Conservation (phyloP, 2,329 filamentous ascomycete genomes). For the Elsinoe fawcettii region DNA sequence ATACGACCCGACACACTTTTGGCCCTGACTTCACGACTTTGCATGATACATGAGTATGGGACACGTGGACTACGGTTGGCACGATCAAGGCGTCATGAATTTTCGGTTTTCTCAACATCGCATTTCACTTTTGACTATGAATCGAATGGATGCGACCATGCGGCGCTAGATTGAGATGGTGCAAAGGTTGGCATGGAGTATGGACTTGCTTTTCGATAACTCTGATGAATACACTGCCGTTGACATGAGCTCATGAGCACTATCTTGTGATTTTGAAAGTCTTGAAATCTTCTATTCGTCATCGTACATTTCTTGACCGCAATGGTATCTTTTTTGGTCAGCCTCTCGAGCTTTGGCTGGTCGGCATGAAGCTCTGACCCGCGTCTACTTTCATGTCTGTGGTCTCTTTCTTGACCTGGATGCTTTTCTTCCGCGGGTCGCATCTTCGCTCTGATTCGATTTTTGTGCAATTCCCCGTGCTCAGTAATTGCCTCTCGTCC, state of each 20-base stretch:
- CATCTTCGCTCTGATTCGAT: no score
- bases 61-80: neutral
- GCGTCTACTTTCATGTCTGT: neutral
- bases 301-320: neutral
- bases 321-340: neutral
- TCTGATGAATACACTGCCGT: slow-evolving; percentile 1
- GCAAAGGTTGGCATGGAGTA: neutral
- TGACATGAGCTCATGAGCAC: neutral
- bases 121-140: neutral
- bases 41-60: neutral
- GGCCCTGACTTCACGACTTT: neutral
- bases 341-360: no score
- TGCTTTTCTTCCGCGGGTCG: no score
- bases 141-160: neutral
- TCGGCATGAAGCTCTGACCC: neutral
- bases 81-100: neutral
- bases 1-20: neutral
- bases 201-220: neutral
- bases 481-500: no score
- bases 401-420: neutral
- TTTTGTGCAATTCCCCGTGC: no score
- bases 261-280: no score
- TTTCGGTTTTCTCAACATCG: neutral
- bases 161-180: neutral
- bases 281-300: slow-evolving; percentile 3